Evolutionary conservation across 495 filamentous ascomycete species (phyloP).

Genomic region (Pyronema omphalodes): DNA sequence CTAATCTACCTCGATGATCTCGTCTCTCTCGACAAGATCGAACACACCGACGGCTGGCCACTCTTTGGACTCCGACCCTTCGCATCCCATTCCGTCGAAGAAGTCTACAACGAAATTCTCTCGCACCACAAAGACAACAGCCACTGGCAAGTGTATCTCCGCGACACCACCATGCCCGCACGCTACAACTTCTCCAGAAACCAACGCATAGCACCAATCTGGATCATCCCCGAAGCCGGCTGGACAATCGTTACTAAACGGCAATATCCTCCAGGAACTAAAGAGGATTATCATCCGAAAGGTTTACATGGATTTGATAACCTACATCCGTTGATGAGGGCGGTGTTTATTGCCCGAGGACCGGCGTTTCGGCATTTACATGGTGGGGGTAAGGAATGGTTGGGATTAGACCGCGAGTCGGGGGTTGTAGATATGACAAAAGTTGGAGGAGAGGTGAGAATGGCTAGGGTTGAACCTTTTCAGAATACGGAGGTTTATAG

Average conservation of each 20-base stretch:
- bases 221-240: conserved; percentile 77
- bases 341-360: conserved; percentile 74
- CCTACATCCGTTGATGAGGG: conserved; percentile 75
- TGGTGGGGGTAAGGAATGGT: conserved; percentile 7
- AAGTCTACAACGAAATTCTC: conserved; percentile 32
- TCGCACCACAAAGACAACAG: conserved; percentile 31
- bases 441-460: conserved; percentile 2
- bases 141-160: conserved; percentile 67
- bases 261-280: conserved; percentile 41
- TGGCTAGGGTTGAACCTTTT: conserved; percentile 23
- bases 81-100: conserved; percentile 37
- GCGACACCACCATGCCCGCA: conserved; percentile 64
- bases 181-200: conserved; percentile 76
- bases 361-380: conserved; percentile 44
- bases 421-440: background rate
- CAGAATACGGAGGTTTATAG: conserved; percentile 95
- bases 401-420: conserved; percentile 6
- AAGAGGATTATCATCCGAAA: conserved; percentile 46
- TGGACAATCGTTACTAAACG: conserved; percentile 70
- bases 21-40: conserved; percentile 35
- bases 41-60: conserved; percentile 91
- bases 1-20: conserved; percentile 80
- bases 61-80: conserved; percentile 72
- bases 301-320: conserved; percentile 87
- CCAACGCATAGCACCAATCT: conserved; percentile 73